Base-by-base conservation (phyloP, 495 filamentous ascomycete genomes). In the Neurospora sp. region DNA sequence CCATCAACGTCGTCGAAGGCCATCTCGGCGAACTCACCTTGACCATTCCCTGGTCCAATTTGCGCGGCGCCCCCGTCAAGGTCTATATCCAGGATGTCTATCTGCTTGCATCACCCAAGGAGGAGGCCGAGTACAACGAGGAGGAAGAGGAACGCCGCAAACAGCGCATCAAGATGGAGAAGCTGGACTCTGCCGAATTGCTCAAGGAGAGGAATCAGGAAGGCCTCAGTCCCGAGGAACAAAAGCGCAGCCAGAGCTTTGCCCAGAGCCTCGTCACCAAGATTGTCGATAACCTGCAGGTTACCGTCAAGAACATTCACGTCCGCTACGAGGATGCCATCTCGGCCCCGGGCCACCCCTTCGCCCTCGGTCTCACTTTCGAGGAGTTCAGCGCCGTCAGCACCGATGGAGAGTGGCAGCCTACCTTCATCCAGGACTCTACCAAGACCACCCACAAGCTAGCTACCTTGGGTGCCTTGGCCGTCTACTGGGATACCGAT, bases 401-500 rank as follows among this genome's bases (percentile, higher is more conserved):
- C 80, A 98, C 96, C 3, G 94, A 98, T 79, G 89, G 90, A 22
- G 88, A 96, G 73, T 99, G 96, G 96, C 89, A 91, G 44, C 96
- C 94, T 27, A 95, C 94, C 41, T 98, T 96, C 79, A 96, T 98
- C 75, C 93, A 97, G 78, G 91, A 93, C 69, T 91, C 93, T 0
- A 88, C 89, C 14, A 85, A 87, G 31, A 91, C 91, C 4, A 97
- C 94, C 14, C 93, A 99, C 82, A 99, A 99, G 81, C 84, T 98
- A 35, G 96, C 94, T 3, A 93, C 90, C 31, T 87, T 99, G 42
- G 92, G 91, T 10, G 92, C 94, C 10, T 82, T 99, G 69, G 93
- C 96, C 2, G 88, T 98, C 3, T 99, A 99, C 83, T 99, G 96
- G 96, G 94, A 98, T 79, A 98, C 96, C 9, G 94, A 99, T 82